Base-by-base conservation (phyloP, 495 filamentous ascomycete species). In the Xylaria cubensis region DNA sequence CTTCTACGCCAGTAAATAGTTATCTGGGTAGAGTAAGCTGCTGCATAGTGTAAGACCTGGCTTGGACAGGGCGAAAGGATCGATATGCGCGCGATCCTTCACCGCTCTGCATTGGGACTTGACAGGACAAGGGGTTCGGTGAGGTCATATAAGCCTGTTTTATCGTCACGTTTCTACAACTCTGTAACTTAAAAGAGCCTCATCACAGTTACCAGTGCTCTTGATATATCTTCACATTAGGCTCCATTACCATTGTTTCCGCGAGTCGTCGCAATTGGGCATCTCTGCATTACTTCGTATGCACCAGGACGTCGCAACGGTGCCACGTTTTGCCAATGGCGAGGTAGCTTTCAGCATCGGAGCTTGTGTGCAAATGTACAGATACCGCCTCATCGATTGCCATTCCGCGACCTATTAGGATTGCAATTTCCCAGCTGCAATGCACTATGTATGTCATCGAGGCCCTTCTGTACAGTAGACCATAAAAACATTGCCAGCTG, bases 161-260 rank as follows among this genome's bases (percentile, higher is more conserved):
- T 61, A 64, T 64, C 36, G 36, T 61, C 59, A 64, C 59, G 59
- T 64, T 64, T 64, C 21, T 42, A 34, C 29, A n/a, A 56, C 34
- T 70, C 46, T 48, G 50, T 71, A 71, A 46, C 48, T 64, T 21
- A 12, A 15, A 21, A 44, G 48, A 71, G 59, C 69, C 69, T 21
- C 69, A 56, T 56, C 21, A 19, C 24, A 71, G 62, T 4, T 44
- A n/a, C 48, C 48, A 24, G 29, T 64, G 59, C 34, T 42, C 48
- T 64, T 71, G 48, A 71, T 71, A 71, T 71, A 71, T 32, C 21
- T 64, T 56, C 34, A 53, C 41, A 41, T 70, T 64, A 51, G 68
- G 68, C 58, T 53, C 51, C 48, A 19, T 51, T 46, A 48, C 51
- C 48, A 19, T 51, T 46, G 59, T 64, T 13, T 51, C 41, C 10